These are phyloP conservation scores for Candida dendrica DNA, from an alignment of 805 yeast genomes.

Conservation along the genomic window DNA sequence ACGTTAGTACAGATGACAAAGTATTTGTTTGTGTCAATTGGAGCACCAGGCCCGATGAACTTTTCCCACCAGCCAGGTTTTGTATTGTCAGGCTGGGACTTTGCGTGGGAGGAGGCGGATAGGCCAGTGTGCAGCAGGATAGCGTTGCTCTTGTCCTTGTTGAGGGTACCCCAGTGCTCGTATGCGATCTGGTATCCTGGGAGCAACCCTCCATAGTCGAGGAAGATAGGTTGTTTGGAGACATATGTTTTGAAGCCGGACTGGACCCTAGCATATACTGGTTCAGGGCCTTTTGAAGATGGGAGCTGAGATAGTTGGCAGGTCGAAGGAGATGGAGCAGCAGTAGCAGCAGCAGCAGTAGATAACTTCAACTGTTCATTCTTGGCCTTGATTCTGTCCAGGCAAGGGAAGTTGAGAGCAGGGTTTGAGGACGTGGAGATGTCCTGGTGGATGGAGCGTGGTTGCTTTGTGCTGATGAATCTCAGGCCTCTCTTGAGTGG, in stretches of 20 bases:
- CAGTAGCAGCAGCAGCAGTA: constrained; percentile 1
- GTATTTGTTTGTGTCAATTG: constrained; percentile 74
- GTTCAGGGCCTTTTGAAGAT: constrained; percentile 65
- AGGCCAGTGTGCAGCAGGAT: constrained; percentile 83
- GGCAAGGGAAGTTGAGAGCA: constrained; percentile 74
- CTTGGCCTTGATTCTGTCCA: constrained; percentile 66
- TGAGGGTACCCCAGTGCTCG: constrained; percentile 84
- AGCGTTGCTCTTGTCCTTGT: constrained; percentile 58
- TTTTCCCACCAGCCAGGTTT: constrained; percentile 94
- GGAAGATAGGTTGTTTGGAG: constrained; percentile 50
- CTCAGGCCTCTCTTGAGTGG: not conserved
- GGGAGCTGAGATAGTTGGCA: constrained; percentile 67
- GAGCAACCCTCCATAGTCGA: constrained; percentile 77
- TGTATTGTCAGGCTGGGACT: constrained; percentile 61
- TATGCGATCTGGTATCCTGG: constrained; percentile 79
- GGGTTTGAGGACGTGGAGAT: constrained; percentile 42
- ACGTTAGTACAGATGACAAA: constrained; percentile 88
- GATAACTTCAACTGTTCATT: constrained; percentile 22
- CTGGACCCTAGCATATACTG: constrained; percentile 64
- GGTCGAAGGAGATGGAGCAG: constrained; percentile 4
- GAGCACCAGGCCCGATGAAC: constrained; percentile 76
- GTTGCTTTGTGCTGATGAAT: not conserved
- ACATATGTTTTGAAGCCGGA: constrained; percentile 59
- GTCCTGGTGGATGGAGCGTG: not conserved
- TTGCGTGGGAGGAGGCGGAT: constrained; percentile 91